A percentile compares a stretch with the other conserved stretches of the same genome.
phyloP scores from a whole-genome alignment of 805 yeast species.

The Candida pseudoglaebosa region DNA sequence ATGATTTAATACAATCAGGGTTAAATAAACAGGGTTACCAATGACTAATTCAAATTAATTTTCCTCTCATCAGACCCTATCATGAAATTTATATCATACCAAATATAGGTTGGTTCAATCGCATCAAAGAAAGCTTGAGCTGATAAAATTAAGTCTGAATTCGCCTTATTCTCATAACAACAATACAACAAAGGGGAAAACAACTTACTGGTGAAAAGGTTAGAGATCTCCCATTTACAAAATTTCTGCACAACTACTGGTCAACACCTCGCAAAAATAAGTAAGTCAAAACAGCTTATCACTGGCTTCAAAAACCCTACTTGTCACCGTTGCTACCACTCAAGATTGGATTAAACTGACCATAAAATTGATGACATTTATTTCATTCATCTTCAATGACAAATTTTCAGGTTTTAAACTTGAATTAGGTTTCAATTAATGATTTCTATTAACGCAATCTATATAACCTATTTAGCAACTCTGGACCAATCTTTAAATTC shows the following conservation, averaged over 20 bases:
- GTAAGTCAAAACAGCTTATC: too few species aligned
- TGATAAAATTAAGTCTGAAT: constrained; percentile 48
- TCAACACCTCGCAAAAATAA: too few species aligned
- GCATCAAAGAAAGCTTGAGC: constrained; percentile 78
- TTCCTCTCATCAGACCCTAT: constrained; percentile 32
- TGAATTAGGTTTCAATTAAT: neutral
- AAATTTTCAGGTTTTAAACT: neutral
- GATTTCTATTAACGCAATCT: neutral
- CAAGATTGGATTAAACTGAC: too few species aligned
- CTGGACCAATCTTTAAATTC: constrained; percentile 56
- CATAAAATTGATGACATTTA: too few species aligned
- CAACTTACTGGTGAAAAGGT: constrained; percentile 62
- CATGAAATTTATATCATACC: constrained; percentile 57
- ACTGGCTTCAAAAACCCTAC: too few species aligned
- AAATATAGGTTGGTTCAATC: constrained; percentile 75
- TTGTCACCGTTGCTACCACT: too few species aligned
- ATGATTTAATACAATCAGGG: too few species aligned
- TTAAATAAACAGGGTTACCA: too few species aligned
- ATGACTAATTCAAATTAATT: too few species aligned
- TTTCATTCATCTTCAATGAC: too few species aligned
- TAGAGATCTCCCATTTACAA: constrained; percentile 95
- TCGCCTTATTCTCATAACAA: constrained; percentile 26
- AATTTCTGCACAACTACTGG: constrained; percentile 62
- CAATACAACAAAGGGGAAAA: constrained; percentile 61
- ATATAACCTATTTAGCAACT: constrained; percentile 25